A percentile compares a stretch with the other conserved stretches of the same genome.
Conservation (phyloP, 805 yeast genomes). For the Candida lessepsii region DNA sequence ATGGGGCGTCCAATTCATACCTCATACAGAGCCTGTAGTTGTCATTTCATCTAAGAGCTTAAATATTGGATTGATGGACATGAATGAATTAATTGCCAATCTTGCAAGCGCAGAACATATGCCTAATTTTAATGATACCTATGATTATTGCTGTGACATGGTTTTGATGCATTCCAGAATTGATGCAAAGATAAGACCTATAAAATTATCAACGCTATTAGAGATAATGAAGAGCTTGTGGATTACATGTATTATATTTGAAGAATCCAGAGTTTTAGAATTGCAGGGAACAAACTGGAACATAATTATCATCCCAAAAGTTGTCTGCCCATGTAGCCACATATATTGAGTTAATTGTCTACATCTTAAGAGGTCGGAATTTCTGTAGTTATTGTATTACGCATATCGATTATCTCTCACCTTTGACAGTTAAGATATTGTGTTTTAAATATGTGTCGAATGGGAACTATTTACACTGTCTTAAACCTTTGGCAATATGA, state of each 20-base stretch:
- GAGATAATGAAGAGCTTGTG: not conserved
- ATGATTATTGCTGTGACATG: conserved; percentile 1
- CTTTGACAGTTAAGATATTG: no score
- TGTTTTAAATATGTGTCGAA: no score
- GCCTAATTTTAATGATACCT: conserved; percentile 1
- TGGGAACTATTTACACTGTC: no score
- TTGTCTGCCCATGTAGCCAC: no score
- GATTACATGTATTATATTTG: not conserved
- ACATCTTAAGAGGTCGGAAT: no score
- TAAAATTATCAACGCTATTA: not conserved
- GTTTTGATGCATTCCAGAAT: conserved; percentile 1
- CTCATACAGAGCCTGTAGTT: conserved; percentile 1
- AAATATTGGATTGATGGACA: conserved; percentile 2
- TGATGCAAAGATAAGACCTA: conserved; percentile 3
- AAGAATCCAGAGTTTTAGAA: no score
- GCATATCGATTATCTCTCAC: no score
- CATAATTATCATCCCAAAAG: no score
- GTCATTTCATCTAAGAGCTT: conserved; percentile 3
- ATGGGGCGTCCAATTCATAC: conserved; percentile 2
- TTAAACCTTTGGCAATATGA: no score
- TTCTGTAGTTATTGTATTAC: no score
- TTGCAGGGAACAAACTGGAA: no score
- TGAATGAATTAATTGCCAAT: conserved; percentile 1
- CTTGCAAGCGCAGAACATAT: conserved; percentile 1
- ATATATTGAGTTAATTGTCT: no score